Percentiles rank a stretch among this genome's conserved stretches.
These are phyloP conservation scores for Calendula officinalis DNA, from an alignment of 129 eudicot species.

Conservation along the genomic window DNA sequence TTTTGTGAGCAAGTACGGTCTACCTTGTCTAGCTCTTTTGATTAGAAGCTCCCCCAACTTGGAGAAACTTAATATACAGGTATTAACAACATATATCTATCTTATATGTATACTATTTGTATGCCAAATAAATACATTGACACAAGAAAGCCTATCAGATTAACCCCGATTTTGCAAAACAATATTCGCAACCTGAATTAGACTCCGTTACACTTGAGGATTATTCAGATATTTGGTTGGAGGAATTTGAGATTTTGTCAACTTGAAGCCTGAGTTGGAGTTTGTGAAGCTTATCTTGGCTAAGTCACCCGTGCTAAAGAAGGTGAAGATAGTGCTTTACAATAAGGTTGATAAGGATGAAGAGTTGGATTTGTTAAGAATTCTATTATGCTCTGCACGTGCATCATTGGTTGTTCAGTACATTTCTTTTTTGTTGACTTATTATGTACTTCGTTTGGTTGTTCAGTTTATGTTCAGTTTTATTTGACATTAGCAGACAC, in stretches of 20 bases:
- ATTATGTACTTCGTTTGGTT: too few species aligned
- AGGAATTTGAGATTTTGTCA: not conserved
- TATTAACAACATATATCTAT: not conserved
- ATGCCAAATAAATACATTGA: not conserved
- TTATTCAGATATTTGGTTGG: constrained; percentile 10
- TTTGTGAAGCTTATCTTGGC: constrained; percentile 21
- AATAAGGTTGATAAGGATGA: not conserved
- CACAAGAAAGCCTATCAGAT: not conserved
- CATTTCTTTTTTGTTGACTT: too few species aligned
- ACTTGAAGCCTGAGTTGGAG: not conserved
- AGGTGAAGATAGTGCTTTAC: not conserved
- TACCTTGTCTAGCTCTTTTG: not conserved
- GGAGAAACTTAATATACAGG: not conserved
- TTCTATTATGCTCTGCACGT: not conserved
- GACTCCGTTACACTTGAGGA: not conserved
- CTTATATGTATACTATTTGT: not conserved
- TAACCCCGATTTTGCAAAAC: not conserved
- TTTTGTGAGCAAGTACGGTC: not conserved
- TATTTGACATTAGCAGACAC: too few species aligned
- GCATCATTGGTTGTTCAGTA: not conserved
- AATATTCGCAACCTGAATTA: not conserved
- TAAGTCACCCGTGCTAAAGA: constrained; percentile 13
- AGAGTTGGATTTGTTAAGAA: constrained; percentile 7
- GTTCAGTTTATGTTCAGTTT: too few species aligned
- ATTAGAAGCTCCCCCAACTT: constrained; percentile 1